Conservation (phyloP, 768 basidiomycete species). For the Termitomyces sp. region DNA sequence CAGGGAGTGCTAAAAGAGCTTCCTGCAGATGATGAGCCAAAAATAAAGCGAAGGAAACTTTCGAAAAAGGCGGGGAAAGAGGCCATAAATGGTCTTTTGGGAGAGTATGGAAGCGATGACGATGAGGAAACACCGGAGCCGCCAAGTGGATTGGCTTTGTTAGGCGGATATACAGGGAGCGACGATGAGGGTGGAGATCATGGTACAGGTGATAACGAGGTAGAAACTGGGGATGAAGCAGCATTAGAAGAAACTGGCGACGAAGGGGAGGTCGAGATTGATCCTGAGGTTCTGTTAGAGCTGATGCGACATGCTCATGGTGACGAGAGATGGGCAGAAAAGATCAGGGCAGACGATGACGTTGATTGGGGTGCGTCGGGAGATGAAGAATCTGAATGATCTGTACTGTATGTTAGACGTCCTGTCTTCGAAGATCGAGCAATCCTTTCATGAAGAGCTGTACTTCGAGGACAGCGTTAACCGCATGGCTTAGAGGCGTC, state of each 20-base stretch:
- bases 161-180: constrained; percentile 49
- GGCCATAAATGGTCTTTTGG: constrained; percentile 56
- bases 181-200: constrained; percentile 33
- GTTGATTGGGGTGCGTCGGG: constrained; percentile 51
- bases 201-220: constrained; percentile 28
- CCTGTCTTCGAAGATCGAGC: constrained; percentile 73
- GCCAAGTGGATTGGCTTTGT: constrained; percentile 35
- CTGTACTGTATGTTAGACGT: constrained; percentile 39
- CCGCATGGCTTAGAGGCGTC: constrained; percentile 65
- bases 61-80: constrained; percentile 49
- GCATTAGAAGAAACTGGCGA: constrained; percentile 17
- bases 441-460: constrained; percentile 84
- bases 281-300: constrained; percentile 41
- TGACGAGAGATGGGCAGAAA: constrained; percentile 24
- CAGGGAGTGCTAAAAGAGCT: constrained; percentile 40
- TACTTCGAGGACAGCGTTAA: constrained; percentile 77
- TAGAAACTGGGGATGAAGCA: constrained; percentile 25
- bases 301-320: constrained; percentile 38
- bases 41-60: constrained; percentile 57
- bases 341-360: constrained; percentile 38
- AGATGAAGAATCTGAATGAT: constrained; percentile 25
- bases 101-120: constrained; percentile 58
- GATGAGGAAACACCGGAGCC: constrained; percentile 31
- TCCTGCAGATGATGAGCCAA: constrained; percentile 31
- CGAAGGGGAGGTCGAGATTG: constrained; percentile 31